Evolutionary conservation across 2,329 filamentous ascomycete species (phyloP).

Genomic region (Ophiostoma himal-ulmi): DNA sequence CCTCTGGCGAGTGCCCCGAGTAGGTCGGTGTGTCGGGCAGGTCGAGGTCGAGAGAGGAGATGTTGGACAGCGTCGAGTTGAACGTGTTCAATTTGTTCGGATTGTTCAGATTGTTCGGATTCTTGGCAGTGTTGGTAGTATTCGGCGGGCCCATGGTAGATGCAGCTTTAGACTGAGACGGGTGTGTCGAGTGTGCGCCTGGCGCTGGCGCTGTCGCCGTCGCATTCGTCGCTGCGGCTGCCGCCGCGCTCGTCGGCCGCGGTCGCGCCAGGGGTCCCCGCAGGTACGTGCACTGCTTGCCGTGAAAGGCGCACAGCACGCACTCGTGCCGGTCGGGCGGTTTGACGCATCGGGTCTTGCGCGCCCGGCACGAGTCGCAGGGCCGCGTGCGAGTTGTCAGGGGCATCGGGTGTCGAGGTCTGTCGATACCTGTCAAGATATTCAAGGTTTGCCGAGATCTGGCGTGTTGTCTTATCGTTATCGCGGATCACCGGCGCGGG

Average conservation of each 20-base stretch:
- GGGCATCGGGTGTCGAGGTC: neutral
- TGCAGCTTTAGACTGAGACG: neutral
- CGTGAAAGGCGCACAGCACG: slow-evolving; percentile 14
- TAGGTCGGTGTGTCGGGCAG: neutral
- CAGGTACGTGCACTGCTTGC: slow-evolving; percentile 14
- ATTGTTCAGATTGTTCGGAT: neutral
- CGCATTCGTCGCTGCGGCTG: neutral
- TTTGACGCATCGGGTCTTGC: slow-evolving; percentile 15
- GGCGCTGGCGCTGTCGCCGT: neutral
- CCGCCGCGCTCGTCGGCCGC: neutral
- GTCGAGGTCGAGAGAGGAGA: neutral
- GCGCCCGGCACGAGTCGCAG: slow-evolving; percentile 15
- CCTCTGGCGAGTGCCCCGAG: slow-evolving; percentile 2
- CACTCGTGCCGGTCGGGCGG: slow-evolving; percentile 14
- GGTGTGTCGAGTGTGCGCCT: neutral
- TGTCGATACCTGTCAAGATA: too few relatives aligned
- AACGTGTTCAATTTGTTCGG: neutral
- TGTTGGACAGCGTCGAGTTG: neutral
- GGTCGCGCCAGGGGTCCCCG: slow-evolving; percentile 8
- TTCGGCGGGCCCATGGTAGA: neutral
- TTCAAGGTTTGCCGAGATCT: too few relatives aligned
- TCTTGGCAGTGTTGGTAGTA: neutral
- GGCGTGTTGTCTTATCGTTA: neutral
- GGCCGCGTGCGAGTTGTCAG: slow-evolving; percentile 12
- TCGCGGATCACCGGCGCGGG: neutral